Percentiles rank a stretch among this genome's conserved stretches.
Evolutionary conservation across 164 flowering plant species (phyloP).

Genomic region (Liriodendron chinense): DNA sequence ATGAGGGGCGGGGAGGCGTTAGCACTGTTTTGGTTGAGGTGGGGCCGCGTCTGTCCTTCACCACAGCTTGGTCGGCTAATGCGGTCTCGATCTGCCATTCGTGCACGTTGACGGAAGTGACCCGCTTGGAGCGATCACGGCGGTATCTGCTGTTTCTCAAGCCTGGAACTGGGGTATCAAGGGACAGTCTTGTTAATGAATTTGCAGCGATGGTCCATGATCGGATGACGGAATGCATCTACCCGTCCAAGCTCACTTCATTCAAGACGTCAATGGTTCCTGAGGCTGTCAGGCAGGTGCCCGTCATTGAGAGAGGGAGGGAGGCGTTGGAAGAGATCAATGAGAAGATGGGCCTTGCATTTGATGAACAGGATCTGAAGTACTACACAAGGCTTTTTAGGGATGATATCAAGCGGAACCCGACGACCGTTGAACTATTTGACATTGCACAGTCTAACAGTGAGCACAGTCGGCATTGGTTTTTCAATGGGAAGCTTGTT

Average conservation of each 20-base stretch:
- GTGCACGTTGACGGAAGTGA: slow-evolving; percentile 74
- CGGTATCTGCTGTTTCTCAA: slow-evolving; percentile 60
- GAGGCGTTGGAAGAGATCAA: slow-evolving; percentile 88
- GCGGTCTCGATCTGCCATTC: slow-evolving; percentile 86
- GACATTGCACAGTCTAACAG: slow-evolving; percentile 98
- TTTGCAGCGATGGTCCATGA: slow-evolving; percentile 87
- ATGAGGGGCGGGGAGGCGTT: slow-evolving; percentile 35
- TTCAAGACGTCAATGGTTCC: slow-evolving; percentile 65
- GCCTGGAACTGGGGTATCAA: slow-evolving; percentile 30
- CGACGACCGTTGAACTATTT: slow-evolving; percentile 88
- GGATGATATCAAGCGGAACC: slow-evolving; percentile 83
- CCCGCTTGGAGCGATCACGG: slow-evolving; percentile 82
- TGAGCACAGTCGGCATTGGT: slow-evolving; percentile 96
- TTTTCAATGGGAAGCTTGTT: slow-evolving; percentile 82
- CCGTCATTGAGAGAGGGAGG: slow-evolving; percentile 79
- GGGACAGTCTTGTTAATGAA: slow-evolving; percentile 49
- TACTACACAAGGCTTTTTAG: slow-evolving; percentile 76
- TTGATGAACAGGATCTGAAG: slow-evolving; percentile 89
- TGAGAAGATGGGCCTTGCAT: slow-evolving; percentile 84
- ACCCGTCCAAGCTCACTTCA: slow-evolving; percentile 54
- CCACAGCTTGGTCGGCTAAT: slow-evolving; percentile 96
- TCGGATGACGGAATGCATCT: slow-evolving; percentile 90
- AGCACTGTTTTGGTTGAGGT: slow-evolving; percentile 63
- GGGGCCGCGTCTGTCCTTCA: slow-evolving; percentile 87
- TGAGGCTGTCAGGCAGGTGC: slow-evolving; percentile 63